Conservation (phyloP, 106 monocot genomes). For the Dendrobium officinale region DNA sequence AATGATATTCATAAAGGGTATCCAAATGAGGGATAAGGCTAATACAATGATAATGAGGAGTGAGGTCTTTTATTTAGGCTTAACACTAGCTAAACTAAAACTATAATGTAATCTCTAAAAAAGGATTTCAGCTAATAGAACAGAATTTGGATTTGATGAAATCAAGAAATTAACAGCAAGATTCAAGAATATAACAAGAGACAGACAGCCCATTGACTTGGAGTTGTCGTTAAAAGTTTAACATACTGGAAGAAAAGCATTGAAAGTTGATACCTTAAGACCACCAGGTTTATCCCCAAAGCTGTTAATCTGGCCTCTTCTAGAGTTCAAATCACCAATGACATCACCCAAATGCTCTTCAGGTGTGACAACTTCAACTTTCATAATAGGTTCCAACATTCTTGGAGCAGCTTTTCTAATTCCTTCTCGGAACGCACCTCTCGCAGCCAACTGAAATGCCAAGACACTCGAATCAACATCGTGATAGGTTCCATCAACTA, state of each 20-base stretch:
- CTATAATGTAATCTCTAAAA: background rate
- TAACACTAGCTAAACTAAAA: background rate
- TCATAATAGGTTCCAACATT: conserved; percentile 95
- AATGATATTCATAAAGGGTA: too few relatives aligned
- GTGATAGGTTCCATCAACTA: conserved; percentile 89
- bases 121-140: background rate
- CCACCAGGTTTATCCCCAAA: conserved; percentile 98
- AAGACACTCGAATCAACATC: conserved; percentile 98
- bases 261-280: conserved; percentile 55
- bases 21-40: background rate
- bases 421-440: conserved; percentile 90
- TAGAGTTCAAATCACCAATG: conserved; percentile 94
- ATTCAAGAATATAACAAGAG: background rate
- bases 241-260: background rate
- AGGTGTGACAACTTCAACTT: conserved; percentile 89
- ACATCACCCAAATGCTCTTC: conserved; percentile 99
- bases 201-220: background rate
- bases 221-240: background rate
- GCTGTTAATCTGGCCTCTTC: conserved; percentile 83
- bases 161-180: background rate
- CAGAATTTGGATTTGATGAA: background rate
- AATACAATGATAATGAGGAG: background rate
- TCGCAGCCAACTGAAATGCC: conserved; percentile 88
- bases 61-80: background rate
- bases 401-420: conserved; percentile 79